phyloP scores from a whole-genome alignment of 441 rosid species.

The Populus hybrid region DNA sequence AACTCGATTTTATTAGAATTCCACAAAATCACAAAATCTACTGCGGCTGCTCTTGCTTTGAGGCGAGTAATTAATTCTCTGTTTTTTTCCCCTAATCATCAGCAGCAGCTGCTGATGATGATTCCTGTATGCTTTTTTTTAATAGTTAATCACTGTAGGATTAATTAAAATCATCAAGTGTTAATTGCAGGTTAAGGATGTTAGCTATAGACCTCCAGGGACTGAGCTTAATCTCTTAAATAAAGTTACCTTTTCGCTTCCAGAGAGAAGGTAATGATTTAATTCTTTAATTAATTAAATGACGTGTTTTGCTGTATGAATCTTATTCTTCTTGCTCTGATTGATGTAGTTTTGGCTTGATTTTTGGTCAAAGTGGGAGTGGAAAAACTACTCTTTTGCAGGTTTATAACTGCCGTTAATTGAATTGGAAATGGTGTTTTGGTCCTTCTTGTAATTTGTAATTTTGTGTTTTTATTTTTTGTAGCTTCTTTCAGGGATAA shows the following conservation, averaged over 20 bases:
- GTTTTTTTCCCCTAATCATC: no score
- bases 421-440: not conserved
- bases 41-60: constrained; percentile 64
- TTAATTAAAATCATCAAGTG: not conserved
- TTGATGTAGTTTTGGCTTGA: constrained; percentile 77
- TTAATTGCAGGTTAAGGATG: constrained; percentile 50
- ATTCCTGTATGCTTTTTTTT: not conserved
- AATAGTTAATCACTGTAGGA: not conserved
- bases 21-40: constrained; percentile 21
- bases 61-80: constrained; percentile 35
- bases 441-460: not conserved
- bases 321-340: constrained; percentile 7
- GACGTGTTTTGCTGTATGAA: not conserved
- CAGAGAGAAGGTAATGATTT: constrained; percentile 52
- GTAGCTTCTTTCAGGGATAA: constrained; percentile 90
- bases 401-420: constrained; percentile 30
- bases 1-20: constrained; percentile 17
- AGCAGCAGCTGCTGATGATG: not conserved
- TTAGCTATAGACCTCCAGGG: constrained; percentile 76
- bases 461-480: not conserved
- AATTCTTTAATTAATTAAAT: constrained; percentile 28
- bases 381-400: constrained; percentile 95
- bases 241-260: constrained; percentile 70
- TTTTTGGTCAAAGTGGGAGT: constrained; percentile 95
- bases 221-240: constrained; percentile 68